Evolutionary conservation across 108 stramenopile genomes (phyloP), one percentile per base, ranked within the genome.

Genomic region (Seminavis robusta): DNA sequence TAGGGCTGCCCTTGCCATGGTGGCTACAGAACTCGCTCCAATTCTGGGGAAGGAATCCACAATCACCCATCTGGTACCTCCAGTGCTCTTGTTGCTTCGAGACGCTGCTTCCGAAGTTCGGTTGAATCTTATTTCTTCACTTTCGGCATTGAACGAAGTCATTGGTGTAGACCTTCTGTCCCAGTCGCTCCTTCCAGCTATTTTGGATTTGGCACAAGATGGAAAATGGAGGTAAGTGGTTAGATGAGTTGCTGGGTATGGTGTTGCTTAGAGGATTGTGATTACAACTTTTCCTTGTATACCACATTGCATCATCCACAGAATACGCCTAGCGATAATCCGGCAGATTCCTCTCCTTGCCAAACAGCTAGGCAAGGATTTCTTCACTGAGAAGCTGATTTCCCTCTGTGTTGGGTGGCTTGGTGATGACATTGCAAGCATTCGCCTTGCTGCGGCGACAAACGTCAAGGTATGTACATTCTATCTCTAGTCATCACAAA

Each of bases 201-300:
- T 99, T 77, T 56, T 97, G 25, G 94, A 96, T 56, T 69, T 99
- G 37, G 95, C 97, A 8, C 88, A 96, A 65, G 96, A 97, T 74
- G 81, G 86, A 41, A 95, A 96, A 68, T 98, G 98, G 98, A 73
- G 78, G 57, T 56, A 63, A 29, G 61, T 37, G 36, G 13, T 10
- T n/a, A n/a, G n/a, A n/a, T n/a, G n/a, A n/a, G n/a, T n/a, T n/a
- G n/a, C n/a, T n/a, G n/a, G n/a, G n/a, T n/a, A n/a, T n/a, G n/a
- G n/a, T n/a, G n/a, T n/a, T n/a, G n/a, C n/a, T n/a, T n/a, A n/a
- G n/a, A n/a, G n/a, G n/a, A n/a, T n/a, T n/a, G n/a, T n/a, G n/a
- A n/a, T n/a, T n/a, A n/a, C n/a, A n/a, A n/a, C n/a, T n/a, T n/a
- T n/a, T n/a, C n/a, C n/a, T n/a, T n/a, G n/a, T n/a, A n/a, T n/a